A percentile compares a stretch with the other conserved stretches of the same genome.
Evolutionary conservation across 139 green algal genomes (phyloP).

Genomic region (Edaphochlamys debaryana): DNA sequence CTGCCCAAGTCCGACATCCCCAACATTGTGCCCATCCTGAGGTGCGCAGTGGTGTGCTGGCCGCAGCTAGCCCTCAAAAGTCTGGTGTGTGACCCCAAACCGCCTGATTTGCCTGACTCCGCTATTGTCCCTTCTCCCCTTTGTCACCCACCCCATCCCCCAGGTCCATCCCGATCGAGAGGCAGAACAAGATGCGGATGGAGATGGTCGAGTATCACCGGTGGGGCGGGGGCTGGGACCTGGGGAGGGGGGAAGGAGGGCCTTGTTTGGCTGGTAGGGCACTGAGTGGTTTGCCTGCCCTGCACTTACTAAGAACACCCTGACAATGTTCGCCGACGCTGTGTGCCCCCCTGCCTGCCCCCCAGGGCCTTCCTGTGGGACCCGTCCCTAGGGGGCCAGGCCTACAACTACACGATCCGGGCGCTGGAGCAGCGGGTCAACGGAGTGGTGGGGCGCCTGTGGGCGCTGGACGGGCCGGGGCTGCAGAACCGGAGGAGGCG

Average conservation of each 20-base stretch:
- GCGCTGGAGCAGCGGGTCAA: conserved; percentile 33
- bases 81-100: too few species aligned
- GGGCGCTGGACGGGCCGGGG: too few species aligned
- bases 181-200: conserved; percentile 33
- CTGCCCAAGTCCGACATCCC: conserved; percentile 50
- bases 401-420: conserved; percentile 60
- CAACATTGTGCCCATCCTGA: conserved; percentile 41
- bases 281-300: background rate
- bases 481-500: too few species aligned
- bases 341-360: background rate
- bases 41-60: conserved; percentile 43
- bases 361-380: conserved; percentile 61
- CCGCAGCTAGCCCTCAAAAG: too few species aligned
- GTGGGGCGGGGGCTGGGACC: background rate
- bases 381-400: conserved; percentile 31
- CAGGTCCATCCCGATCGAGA: conserved; percentile 19
- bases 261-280: background rate
- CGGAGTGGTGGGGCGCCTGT: conserved; percentile 25
- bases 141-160: too few species aligned
- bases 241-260: background rate
- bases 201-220: conserved; percentile 53
- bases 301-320: background rate
- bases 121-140: too few species aligned
- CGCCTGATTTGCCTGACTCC: too few species aligned
- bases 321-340: background rate